A percentile compares a stretch with the other conserved stretches of the same genome.
Evolutionary conservation across 73 alveolate genomes (phyloP).

Genomic region (Blepharisma stoltei): DNA sequence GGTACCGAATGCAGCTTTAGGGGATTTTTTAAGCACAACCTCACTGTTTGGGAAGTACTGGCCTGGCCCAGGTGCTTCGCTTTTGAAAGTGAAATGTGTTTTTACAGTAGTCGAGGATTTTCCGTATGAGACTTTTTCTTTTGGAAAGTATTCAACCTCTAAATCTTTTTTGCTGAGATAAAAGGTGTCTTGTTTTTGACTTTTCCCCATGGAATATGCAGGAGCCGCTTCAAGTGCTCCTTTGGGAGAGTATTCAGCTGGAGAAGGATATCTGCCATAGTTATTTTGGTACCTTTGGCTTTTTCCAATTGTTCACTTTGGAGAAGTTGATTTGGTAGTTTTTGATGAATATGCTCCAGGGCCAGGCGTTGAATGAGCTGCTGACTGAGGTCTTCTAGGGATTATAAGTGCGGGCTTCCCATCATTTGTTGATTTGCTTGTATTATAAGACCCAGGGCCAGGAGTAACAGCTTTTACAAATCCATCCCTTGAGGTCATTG

Average conservation of each 20-base stretch:
- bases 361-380: conserved; percentile 5
- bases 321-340: not conserved
- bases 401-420: conserved; percentile 14
- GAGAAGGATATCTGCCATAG: not conserved
- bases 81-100: not conserved
- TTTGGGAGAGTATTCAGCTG: conserved; percentile 1
- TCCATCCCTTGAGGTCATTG: not conserved
- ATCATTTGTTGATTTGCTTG: not conserved
- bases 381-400: conserved; percentile 6
- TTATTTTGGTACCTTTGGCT: not conserved
- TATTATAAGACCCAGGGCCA: conserved; percentile 18
- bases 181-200: no score
- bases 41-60: not conserved
- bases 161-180: no score
- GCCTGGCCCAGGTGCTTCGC: conserved; percentile 27
- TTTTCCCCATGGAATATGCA: conserved; percentile 15
- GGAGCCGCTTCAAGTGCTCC: not conserved
- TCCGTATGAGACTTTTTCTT: no score
- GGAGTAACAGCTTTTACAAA: not conserved
- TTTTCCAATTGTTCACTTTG: not conserved
- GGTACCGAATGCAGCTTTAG: no score
- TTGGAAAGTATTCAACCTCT: no score
- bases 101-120: no score
- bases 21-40: no score
- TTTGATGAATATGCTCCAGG: conserved; percentile 15